Percentiles rank a stretch among this genome's conserved stretches.
phyloP scores from a whole-genome alignment of 2,329 filamentous ascomycete species.

The Teratosphaeria nubilosa region DNA sequence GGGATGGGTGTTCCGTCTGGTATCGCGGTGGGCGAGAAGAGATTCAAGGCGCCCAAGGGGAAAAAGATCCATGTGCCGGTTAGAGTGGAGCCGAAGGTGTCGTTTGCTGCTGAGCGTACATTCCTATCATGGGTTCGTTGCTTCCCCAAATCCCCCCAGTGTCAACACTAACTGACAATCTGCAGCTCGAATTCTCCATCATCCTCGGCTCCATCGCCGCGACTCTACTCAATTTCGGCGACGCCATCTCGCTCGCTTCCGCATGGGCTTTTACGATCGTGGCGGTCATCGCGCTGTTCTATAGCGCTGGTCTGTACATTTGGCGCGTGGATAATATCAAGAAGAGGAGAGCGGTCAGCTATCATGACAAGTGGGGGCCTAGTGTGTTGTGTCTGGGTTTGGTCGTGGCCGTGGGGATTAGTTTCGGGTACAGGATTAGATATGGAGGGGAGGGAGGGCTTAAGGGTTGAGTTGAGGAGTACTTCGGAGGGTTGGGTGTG shows the following conservation, averaged over 20 bases:
- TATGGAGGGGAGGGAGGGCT: slow-evolving; percentile 40
- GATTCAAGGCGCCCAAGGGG: slow-evolving; percentile 63
- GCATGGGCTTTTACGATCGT: slow-evolving; percentile 63
- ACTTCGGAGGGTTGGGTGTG: neutral
- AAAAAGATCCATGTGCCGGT: slow-evolving; percentile 93
- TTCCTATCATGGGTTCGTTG: slow-evolving; percentile 78
- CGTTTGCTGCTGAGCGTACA: slow-evolving; percentile 90
- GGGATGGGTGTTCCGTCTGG: slow-evolving; percentile 33
- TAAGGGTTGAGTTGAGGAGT: slow-evolving; percentile 2
- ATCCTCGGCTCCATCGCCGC: slow-evolving; percentile 83
- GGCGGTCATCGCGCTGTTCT: slow-evolving; percentile 67
- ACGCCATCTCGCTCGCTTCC: slow-evolving; percentile 54
- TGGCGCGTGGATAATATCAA: slow-evolving; percentile 82
- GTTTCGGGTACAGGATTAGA: slow-evolving; percentile 69
- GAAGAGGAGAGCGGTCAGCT: slow-evolving; percentile 71
- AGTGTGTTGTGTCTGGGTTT: slow-evolving; percentile 64
- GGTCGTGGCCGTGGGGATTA: slow-evolving; percentile 61
- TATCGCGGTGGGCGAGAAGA: slow-evolving; percentile 31
- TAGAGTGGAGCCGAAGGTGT: slow-evolving; percentile 93
- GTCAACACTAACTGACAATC: neutral
- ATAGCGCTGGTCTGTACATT: slow-evolving; percentile 74
- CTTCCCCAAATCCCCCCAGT: neutral
- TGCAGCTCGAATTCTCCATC: slow-evolving; percentile 84
- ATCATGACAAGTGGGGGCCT: slow-evolving; percentile 84
- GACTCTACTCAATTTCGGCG: slow-evolving; percentile 71